Evolutionary conservation across 202 grass and related monocot species (phyloP).

Genomic region (Dendrocalamus latiflorus): DNA sequence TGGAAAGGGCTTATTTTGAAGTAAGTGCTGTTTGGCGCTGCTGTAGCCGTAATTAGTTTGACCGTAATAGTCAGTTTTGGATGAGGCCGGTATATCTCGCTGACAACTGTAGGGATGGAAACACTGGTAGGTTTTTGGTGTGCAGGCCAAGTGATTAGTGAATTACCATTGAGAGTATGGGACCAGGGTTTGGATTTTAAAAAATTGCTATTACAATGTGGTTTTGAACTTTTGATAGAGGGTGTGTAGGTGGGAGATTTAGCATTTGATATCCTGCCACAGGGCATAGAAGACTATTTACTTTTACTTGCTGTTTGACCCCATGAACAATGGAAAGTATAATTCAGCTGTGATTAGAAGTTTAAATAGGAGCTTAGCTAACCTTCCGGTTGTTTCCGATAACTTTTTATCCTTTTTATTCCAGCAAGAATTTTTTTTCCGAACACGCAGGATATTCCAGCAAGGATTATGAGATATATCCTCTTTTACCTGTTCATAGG

Average conservation of each 20-base stretch:
- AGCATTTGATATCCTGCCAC: neutral
- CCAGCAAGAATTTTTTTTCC: neutral
- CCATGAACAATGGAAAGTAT: neutral
- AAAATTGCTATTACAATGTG: neutral
- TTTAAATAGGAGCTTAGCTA: neutral
- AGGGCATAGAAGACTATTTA: neutral
- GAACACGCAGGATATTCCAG: too few species aligned
- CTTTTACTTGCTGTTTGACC: neutral
- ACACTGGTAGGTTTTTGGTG: neutral
- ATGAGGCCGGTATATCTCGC: neutral
- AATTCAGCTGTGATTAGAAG: neutral
- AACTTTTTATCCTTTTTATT: neutral
- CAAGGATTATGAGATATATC: neutral
- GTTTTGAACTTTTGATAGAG: neutral
- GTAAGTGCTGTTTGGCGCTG: neutral
- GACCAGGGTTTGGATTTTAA: neutral
- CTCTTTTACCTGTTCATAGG: neutral
- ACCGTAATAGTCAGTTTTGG: neutral
- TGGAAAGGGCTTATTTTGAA: neutral
- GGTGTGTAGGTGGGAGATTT: neutral
- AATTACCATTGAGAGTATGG: neutral
- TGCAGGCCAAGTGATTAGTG: neutral
- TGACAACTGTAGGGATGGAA: neutral
- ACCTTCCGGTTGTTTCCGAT: neutral
- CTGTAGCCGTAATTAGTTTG: neutral